These are phyloP conservation scores for Talaromyces sp. DNA, from an alignment of 2,329 filamentous ascomycete species.

Conservation along the genomic window DNA sequence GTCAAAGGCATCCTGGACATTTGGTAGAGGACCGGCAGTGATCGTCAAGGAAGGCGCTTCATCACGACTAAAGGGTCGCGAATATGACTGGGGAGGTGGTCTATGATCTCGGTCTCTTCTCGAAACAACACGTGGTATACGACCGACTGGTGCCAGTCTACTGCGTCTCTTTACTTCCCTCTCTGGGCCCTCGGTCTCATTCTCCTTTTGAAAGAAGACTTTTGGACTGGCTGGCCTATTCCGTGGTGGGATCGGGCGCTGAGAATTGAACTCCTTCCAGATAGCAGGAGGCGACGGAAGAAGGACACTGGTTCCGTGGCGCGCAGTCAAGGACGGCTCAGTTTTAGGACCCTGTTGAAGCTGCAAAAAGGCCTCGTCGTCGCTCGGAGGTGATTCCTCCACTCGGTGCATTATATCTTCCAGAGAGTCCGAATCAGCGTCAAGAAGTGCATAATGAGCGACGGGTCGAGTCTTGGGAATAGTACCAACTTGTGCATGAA, in stretches of 20 bases:
- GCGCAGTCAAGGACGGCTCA: constrained; percentile 32
- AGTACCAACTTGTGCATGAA: constrained; percentile 41
- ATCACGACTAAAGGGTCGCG: constrained; percentile 66
- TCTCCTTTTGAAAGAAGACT: constrained; percentile 35
- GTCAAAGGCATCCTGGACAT: constrained; percentile 25
- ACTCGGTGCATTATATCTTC: constrained; percentile 39
- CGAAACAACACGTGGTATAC: constrained; percentile 78
- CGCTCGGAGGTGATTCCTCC: constrained; percentile 40
- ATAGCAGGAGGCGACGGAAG: constrained; percentile 43
- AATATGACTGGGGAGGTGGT: constrained; percentile 75
- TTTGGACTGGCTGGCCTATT: constrained; percentile 34
- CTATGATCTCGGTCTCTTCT: constrained; percentile 60
- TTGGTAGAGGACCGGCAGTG: constrained; percentile 25
- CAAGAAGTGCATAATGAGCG: constrained; percentile 58
- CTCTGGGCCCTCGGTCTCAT: constrained; percentile 25
- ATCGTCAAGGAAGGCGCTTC: constrained; percentile 43
- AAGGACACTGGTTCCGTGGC: constrained; percentile 37
- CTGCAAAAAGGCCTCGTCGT: constrained; percentile 24
- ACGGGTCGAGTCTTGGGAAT: constrained; percentile 43
- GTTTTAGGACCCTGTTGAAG: constrained; percentile 23
- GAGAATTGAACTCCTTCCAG: constrained; percentile 28
- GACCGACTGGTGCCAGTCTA: constrained; percentile 74
- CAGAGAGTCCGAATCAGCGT: constrained; percentile 42
- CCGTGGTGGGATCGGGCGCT: constrained; percentile 19
- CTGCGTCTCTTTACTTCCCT: constrained; percentile 49